These are phyloP conservation scores for Stagonosporopsis rhizophila DNA, from an alignment of 2,329 filamentous ascomycete species.

Conservation along the genomic window DNA sequence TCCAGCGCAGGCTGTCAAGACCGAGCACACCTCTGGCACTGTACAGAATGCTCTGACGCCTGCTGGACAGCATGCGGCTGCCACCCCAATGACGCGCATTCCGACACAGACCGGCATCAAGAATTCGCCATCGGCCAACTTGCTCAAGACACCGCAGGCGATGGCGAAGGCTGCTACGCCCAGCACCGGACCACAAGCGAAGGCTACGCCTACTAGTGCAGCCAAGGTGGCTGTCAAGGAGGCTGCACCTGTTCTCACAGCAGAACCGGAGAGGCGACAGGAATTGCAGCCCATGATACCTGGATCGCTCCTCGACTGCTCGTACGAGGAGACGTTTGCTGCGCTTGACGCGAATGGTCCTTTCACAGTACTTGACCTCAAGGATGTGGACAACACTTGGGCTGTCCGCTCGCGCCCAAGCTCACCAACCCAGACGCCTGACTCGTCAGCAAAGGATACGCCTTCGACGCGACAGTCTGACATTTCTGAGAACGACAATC, in stretches of 20 bases:
- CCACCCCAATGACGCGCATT: conserved; percentile 49
- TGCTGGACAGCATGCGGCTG: conserved; percentile 35
- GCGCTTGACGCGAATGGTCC: conserved; percentile 42
- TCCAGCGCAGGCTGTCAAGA: conserved; percentile 36
- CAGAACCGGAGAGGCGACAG: conserved; percentile 31
- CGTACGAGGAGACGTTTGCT: conserved; percentile 44
- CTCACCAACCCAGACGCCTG: conserved; percentile 44
- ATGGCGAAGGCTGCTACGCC: conserved; percentile 45
- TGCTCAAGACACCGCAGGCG: conserved; percentile 50
- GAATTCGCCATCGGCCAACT: conserved; percentile 45
- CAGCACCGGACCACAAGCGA: conserved; percentile 39
- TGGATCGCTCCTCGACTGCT: conserved; percentile 40
- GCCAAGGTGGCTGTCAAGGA: conserved; percentile 39
- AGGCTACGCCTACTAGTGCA: conserved; percentile 42
- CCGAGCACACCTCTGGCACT: conserved; percentile 44
- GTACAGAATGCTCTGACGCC: conserved; percentile 48
- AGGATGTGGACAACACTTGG: conserved; percentile 47
- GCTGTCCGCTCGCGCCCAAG: conserved; percentile 40
- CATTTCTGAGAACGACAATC: conserved; percentile 52
- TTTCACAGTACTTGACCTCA: conserved; percentile 44
- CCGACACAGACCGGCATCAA: conserved; percentile 49
- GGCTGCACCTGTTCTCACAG: conserved; percentile 21
- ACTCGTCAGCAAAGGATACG: conserved; percentile 48
- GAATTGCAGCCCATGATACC: conserved; percentile 37
- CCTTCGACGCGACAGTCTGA: conserved; percentile 51